Evolutionary conservation across 768 basidiomycete genomes (phyloP).

Genomic region (Hygrocybe punicea): DNA sequence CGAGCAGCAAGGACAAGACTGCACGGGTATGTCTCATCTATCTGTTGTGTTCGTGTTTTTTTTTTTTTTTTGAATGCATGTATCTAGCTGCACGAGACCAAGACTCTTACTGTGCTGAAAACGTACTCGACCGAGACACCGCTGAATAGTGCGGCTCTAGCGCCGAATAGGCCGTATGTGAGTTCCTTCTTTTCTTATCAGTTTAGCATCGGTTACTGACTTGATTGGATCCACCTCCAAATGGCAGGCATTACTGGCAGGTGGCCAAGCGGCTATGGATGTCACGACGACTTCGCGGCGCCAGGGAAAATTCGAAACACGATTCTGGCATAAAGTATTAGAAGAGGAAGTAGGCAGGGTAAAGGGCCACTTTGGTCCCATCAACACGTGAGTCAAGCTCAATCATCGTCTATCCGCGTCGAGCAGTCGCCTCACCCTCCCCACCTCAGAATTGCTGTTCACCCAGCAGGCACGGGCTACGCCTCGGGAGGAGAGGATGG

Average conservation of each 20-base stretch:
- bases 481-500: slow-evolving; percentile 97
- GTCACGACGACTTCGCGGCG: slow-evolving; percentile 93
- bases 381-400: slow-evolving; percentile 76
- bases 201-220: background rate
- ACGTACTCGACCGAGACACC: slow-evolving; percentile 92
- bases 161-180: slow-evolving; percentile 82
- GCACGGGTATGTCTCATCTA: slow-evolving; percentile 72
- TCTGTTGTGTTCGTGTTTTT: too few relatives aligned
- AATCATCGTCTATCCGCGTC: background rate
- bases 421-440: background rate
- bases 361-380: slow-evolving; percentile 94
- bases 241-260: slow-evolving; percentile 78
- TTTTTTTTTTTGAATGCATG: too few relatives aligned
- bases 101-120: slow-evolving; percentile 86
- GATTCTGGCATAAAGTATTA: slow-evolving; percentile 97
- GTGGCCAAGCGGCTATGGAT: slow-evolving; percentile 96
- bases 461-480: slow-evolving; percentile 83
- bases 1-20: slow-evolving; percentile 94
- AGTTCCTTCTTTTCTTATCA: slow-evolving; percentile 18
- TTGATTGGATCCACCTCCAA: background rate
- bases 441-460: slow-evolving; percentile 75
- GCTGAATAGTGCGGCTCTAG: slow-evolving; percentile 87
- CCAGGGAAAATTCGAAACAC: slow-evolving; percentile 96
- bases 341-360: slow-evolving; percentile 97
- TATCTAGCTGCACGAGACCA: slow-evolving; percentile 77